These are phyloP conservation scores for Gaeumannomyces sp. DNA, from an alignment of 2,329 filamentous ascomycete genomes.

Conservation along the genomic window DNA sequence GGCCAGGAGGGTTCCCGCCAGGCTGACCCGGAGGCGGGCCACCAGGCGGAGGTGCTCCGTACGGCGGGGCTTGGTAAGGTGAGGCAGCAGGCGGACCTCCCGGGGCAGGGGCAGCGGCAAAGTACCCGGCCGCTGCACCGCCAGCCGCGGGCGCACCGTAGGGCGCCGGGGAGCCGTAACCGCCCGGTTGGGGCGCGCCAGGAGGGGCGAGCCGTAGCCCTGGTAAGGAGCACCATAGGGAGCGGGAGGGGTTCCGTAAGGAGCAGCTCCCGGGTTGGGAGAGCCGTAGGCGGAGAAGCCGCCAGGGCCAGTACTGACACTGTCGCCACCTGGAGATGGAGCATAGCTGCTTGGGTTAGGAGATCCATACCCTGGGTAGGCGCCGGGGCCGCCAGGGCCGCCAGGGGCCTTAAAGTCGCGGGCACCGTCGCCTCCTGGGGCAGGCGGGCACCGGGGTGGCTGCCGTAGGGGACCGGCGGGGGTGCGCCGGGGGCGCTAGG, in stretches of 20 bases:
- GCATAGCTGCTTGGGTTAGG: neutral
- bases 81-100: neutral
- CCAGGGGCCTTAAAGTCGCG: neutral
- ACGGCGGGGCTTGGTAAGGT: neutral
- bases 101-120: neutral
- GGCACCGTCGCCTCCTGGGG: neutral
- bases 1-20: conserved; percentile 2
- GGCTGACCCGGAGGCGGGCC: no score
- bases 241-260: neutral
- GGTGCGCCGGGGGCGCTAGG: neutral
- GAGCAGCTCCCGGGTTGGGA: neutral
- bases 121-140: conserved; percentile 2
- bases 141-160: neutral
- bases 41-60: conserved; percentile 4
- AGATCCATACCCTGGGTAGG: neutral
- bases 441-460: conserved; percentile 5
- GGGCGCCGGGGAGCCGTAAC: neutral
- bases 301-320: neutral
- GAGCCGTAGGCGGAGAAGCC: neutral
- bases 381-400: neutral
- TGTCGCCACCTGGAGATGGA: neutral
- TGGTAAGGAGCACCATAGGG: conserved; percentile 1
- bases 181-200: neutral
- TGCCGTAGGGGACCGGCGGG: conserved; percentile 6
- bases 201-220: neutral